phyloP scores from a whole-genome alignment of 2,329 filamentous ascomycete genomes.

The Colletotrichum viniferum region DNA sequence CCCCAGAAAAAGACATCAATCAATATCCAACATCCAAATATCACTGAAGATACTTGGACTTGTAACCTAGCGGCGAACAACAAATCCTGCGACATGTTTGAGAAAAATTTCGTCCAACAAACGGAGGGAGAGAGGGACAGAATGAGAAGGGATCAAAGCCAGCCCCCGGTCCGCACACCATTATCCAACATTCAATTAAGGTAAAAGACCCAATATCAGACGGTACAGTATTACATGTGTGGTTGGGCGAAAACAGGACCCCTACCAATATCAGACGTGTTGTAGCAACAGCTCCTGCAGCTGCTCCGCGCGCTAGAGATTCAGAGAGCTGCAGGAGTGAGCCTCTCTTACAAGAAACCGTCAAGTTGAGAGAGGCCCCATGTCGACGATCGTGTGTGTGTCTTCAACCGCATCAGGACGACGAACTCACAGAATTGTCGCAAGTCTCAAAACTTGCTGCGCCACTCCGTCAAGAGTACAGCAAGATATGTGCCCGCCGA shows the following conservation, averaged over 20 bases:
- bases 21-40: background rate
- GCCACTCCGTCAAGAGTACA: background rate
- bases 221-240: background rate
- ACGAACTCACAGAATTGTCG: background rate
- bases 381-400: background rate
- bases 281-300: background rate
- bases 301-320: background rate
- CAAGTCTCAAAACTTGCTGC: background rate
- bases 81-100: conserved; percentile 13
- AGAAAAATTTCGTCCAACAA: background rate
- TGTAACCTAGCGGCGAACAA: background rate
- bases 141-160: background rate
- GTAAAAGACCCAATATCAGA: background rate
- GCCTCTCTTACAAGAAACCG: background rate
- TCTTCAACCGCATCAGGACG: background rate
- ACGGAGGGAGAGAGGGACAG: background rate
- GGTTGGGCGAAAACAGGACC: background rate
- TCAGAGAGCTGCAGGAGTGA: background rate
- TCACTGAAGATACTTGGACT: background rate
- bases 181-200: background rate
- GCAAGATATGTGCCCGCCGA: background rate
- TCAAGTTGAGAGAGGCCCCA: background rate
- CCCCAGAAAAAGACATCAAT: background rate
- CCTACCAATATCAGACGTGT: background rate
- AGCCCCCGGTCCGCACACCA: background rate